Evolutionary conservation across 495 filamentous ascomycete species (phyloP), one percentile per base, ranked within the genome.

Genomic region (Penicillium desertorum): DNA sequence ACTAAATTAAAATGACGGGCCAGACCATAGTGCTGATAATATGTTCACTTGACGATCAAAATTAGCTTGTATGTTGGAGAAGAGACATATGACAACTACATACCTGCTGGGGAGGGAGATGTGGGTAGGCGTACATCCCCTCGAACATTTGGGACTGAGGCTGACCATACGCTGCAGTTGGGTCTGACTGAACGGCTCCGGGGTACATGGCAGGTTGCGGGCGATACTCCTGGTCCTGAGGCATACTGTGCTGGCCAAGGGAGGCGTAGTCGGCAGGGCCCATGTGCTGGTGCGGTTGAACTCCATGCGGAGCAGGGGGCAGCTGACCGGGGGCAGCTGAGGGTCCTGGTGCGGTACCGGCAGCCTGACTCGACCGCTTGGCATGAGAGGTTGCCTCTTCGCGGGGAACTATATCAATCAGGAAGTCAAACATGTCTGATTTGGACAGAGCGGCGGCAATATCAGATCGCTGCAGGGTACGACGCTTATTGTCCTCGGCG

Each of bases 391-490:
- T 80, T 19, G 94, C 92, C 66, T 98, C 94, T 70, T 98, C 94
- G 37, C 94, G 86, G 5, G 94, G 94, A 8, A 98, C 94, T 57
- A 98, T 98, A 72, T 98, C 94, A 71, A 98, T 98, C 52, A 98
- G 80, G 75, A 98, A 98, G 77, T 98, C 94, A 74, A 98, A 98
- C 94, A 98, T 98, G 73, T 98, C 94, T 36, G 91, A 96, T 76
- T 98, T 98, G 55, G 91, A 88, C 30, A 98, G 81, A 16, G 94
- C 94, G 25, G 89, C 91, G 49, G 94, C 94, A 70, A 98, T 98
- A 67, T 98, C 94, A 45, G 90, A 95, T 44, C 94, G 86, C 73
- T 98, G 94, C 34, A 98, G 80, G 2, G 94, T 98, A 12, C 94
- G 87, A 14, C 94, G 83, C 78, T 98, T 98, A 79, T 98, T 98